phyloP scores from a whole-genome alignment of 2,329 filamentous ascomycete genomes.

The Pezizomycotina sp. region DNA sequence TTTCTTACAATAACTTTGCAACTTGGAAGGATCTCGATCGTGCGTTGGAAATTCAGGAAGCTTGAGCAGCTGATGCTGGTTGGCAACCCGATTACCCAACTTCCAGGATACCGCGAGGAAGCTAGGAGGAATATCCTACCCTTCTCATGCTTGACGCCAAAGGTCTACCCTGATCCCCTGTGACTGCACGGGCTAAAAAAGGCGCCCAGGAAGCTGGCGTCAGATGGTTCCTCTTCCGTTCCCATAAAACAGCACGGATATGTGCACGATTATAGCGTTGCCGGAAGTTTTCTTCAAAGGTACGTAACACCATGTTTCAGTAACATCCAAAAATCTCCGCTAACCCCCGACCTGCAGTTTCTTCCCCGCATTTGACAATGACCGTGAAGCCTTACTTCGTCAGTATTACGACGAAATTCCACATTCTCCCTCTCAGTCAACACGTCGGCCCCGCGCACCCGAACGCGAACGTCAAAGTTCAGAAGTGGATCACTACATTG shows the following conservation, averaged over 20 bases:
- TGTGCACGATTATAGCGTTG: slow-evolving; percentile 21
- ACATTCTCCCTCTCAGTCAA: slow-evolving; percentile 63
- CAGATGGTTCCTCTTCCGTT: slow-evolving; percentile 10
- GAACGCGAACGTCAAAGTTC: slow-evolving; percentile 24
- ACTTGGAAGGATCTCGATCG: slow-evolving; percentile 49
- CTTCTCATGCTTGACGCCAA: slow-evolving; percentile 60
- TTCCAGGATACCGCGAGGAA: slow-evolving; percentile 47
- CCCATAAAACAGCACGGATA: slow-evolving; percentile 7
- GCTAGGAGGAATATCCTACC: slow-evolving; percentile 64
- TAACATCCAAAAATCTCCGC: too few relatives aligned
- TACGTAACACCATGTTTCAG: slow-evolving; percentile 13
- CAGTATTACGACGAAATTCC: slow-evolving; percentile 62
- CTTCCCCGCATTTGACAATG: slow-evolving; percentile 54
- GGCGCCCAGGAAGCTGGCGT: slow-evolving; percentile 9
- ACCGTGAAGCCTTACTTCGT: slow-evolving; percentile 45
- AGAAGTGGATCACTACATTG: slow-evolving; percentile 55
- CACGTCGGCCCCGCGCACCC: slow-evolving; percentile 39
- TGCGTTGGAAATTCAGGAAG: slow-evolving; percentile 57
- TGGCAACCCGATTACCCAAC: slow-evolving; percentile 52
- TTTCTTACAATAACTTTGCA: slow-evolving; percentile 66
- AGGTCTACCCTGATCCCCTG: slow-evolving; percentile 11
- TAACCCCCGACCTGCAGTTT: slow-evolving; percentile 33
- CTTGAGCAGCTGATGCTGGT: slow-evolving; percentile 67
- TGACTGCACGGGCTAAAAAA: slow-evolving; percentile 3
- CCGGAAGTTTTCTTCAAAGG: slow-evolving; percentile 23